phyloP scores from a whole-genome alignment of 2,329 filamentous ascomycete genomes.

The Zasmidium cellare region DNA sequence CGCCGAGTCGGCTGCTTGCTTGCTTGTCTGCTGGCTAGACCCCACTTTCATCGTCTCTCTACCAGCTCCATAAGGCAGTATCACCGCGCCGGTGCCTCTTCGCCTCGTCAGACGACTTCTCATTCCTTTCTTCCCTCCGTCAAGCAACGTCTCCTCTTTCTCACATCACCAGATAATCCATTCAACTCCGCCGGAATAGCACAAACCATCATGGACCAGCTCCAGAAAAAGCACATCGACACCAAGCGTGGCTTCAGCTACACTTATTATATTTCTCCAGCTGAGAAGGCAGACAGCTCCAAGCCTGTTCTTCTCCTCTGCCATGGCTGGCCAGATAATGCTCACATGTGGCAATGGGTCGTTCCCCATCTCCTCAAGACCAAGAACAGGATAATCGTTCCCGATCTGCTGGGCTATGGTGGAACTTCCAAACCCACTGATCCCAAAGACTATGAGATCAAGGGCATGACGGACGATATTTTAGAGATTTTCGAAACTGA shows the following conservation, averaged over 20 bases:
- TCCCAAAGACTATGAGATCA: constrained; percentile 37
- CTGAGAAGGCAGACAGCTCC: constrained; percentile 29
- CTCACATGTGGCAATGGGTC: constrained; percentile 47
- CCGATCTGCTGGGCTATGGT: constrained; percentile 42
- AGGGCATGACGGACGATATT: constrained; percentile 40
- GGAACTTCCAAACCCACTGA: constrained; percentile 44
- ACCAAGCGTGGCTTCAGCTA: constrained; percentile 37
- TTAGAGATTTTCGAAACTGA: constrained; percentile 45
- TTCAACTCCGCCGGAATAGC: neutral
- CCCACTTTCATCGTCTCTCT: neutral
- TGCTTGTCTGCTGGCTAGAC: neutral
- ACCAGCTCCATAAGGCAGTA: neutral
- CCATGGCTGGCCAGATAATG: constrained; percentile 54
- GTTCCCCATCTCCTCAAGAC: constrained; percentile 42
- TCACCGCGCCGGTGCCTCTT: neutral
- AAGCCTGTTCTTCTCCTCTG: constrained; percentile 39
- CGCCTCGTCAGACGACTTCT: neutral
- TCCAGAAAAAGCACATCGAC: constrained; percentile 24
- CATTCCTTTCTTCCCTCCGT: neutral
- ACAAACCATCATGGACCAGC: constrained; percentile 19
- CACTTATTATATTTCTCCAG: constrained; percentile 41
- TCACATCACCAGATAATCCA: neutral
- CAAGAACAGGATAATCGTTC: constrained; percentile 41
- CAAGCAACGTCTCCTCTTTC: too few species aligned
- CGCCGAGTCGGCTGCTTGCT: neutral